Base-by-base conservation (phyloP, 208 protist genomes). In the Crithidia bombi region DNA sequence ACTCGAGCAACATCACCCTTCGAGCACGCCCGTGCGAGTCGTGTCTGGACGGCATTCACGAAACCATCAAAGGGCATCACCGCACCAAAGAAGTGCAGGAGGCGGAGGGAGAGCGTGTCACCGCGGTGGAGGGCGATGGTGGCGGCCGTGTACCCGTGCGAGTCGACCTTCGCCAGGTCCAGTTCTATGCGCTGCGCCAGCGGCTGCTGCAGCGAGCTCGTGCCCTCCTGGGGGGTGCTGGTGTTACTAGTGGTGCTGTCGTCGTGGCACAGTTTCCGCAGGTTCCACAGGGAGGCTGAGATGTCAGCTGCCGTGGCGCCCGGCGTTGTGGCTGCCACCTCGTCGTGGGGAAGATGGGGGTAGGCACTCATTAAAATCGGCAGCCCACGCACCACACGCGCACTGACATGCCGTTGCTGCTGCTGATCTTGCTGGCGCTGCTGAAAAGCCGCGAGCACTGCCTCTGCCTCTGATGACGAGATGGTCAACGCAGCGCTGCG, bases 21-120 rank as follows among this genome's bases (percentile, higher is more conserved):
- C 6, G 70, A 26, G 57, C 87, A 92, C 23, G 90, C 90, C 1
- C 86, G 81, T n/a, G 87, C 87, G 5, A 93, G 69, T 1, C 75
- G 67, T 1, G 85, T 95, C 66, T 90, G 83, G 39, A 56, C 75
- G 2, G 80, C 86, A 55, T 91, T 91, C 41, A 89, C 82, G 39
- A 82, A 52, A 9, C 25, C 39, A 33, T 28, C 28, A 41, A 78
- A 67, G 2, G 69, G 51, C 14, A 68, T 46, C 10, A 28, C 62
- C 0, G 79, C 81, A 10, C 85, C 84, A 46, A 87, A 92, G 67
- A 91, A 92, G 28, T 61, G 21, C 5, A 92, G 73, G 23, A 93
- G 73, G 4, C 84, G 86, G 28, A 82, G 70, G 19, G 78, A 66
- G 19, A 81, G 38, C 11, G 85, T 65, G 52, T 91, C 85, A 12